Base-by-base conservation (phyloP, 139 green algal species). In the Coccomyxa sp. region DNA sequence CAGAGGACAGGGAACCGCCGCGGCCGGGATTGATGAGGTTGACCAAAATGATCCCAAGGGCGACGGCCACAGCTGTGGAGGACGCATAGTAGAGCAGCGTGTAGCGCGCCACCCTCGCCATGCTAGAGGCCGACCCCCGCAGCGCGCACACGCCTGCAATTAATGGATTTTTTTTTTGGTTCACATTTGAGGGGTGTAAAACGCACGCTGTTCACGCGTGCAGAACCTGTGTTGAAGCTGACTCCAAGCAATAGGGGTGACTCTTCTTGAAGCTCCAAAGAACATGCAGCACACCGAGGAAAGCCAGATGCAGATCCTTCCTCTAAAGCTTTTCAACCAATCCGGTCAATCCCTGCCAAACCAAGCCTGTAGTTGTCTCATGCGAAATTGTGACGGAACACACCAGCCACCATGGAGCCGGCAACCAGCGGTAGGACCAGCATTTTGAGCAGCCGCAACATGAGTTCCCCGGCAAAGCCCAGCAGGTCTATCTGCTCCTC, bases 371-470 rank as follows among this genome's bases (percentile, higher is more conserved):
- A 51, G n/a, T n/a, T n/a, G n/a, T n/a, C n/a, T 51, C 7, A 3
- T 51, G 38, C 38, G 38, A 51, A 51, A 51, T 51, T 51, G 38
- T 11, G 38, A 51, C 3, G 38, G 38, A 7, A 51, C 38, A 51
- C 57, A 82, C 83, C 89, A 16, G 79, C 38, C 38, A 89, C 84
- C 85, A 93, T 93, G 63, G 82, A 87, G 21, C 82, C 82, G 17
- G 88, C 79, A 30, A 93, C 81, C 76, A 93, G 80, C 0, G 90
- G 90, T 23, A 92, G 83, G 58, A 92, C 88, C 77, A 93, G 85
- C 86, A 90, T 84, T 68, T 89, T 91, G 0, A 93, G 86, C 31
- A 90, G 80, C 17, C 86, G 83, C 83, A 93, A 85, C 88, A 92
- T 88, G 23, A 92, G 68, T 67, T 93, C 86, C 0, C 90, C 90